Percentiles rank a stretch among this genome's conserved stretches.
Conservation (phyloP, 495 filamentous ascomycete species). For the Hyphodiscus hymeniophilus region DNA sequence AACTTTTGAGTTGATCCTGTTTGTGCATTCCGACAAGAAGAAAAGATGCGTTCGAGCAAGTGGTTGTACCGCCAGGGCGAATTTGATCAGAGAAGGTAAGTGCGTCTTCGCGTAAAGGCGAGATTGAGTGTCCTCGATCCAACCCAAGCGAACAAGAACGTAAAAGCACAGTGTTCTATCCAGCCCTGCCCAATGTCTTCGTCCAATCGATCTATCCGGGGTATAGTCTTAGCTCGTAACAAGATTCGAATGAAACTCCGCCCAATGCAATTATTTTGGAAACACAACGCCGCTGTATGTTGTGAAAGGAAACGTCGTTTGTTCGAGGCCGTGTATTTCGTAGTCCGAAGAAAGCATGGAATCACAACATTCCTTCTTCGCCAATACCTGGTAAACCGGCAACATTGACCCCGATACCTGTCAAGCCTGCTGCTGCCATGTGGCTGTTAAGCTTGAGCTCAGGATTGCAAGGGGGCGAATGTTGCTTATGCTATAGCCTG, state of each 20-base stretch:
- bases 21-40: no score
- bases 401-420: slow-evolving; percentile 16
- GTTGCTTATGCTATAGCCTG: slow-evolving; percentile 57
- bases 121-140: no score
- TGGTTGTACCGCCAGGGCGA: no score
- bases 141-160: no score
- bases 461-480: slow-evolving; percentile 64
- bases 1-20: no score
- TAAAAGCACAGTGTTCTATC: slow-evolving; percentile 3
- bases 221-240: slow-evolving; percentile 12
- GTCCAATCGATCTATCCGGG: slow-evolving; percentile 13
- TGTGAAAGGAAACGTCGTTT: not conserved
- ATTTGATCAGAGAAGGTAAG: no score
- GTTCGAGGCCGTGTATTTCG: not conserved
- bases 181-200: not conserved
- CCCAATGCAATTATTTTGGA: slow-evolving; percentile 12
- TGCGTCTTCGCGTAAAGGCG: no score
- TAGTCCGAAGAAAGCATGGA: not conserved
- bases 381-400: slow-evolving; percentile 24
- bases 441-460: slow-evolving; percentile 27
- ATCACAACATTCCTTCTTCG: slow-evolving; percentile 23
- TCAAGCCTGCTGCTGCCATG: slow-evolving; percentile 19
- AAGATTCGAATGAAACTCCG: slow-evolving; percentile 6
- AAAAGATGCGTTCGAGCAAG: no score
- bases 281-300: not conserved